Evolutionary conservation across 1,284 basidiomycete species (phyloP), one percentile per base, ranked within the genome.

Genomic region (Sanghuangporus sanghuang): DNA sequence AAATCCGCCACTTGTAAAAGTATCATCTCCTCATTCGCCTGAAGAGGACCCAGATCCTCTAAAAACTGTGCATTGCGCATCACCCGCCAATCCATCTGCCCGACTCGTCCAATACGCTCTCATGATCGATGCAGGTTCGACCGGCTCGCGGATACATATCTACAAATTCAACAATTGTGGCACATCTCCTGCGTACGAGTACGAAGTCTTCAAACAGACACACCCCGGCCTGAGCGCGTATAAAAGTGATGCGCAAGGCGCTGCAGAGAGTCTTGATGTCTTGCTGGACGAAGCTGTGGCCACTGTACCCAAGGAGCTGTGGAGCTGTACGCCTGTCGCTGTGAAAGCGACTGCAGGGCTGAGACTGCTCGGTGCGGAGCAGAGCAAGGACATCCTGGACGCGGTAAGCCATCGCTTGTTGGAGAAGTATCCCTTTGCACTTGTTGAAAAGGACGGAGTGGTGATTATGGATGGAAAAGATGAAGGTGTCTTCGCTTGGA

Each of bases 81-180:
- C 74, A 0, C 83, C 92, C 0, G 74, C 84, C 73, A 76, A 77
- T 12, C 68, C 83, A 0, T 68, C 74, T 63, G 70, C 75, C 7
- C 80, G 79, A 0, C 78, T 95, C 61, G 90, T 95, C 8, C 95
- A 98, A 75, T 99, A 93, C 74, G 95, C 94, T 0, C 84, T 99
- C 70, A 98, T 98, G 87, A 93, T 99, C 75, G 96, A 99, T 74
- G 96, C 97, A 0, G 97, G 96, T 16, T 98, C 95, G 44, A 98
- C 95, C 0, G 96, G 96, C 21, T 97, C 95, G 1, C 87, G 96
- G 16, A 96, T 99, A 71, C 96, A 99, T 80, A 86, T 98, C 32
- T 98, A 98, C 88, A 97, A 96, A 74, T 97, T 98, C 84, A 85
- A 96, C 81, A 91, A 96, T 79, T 97, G 95, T 78, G 81, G 81